A percentile compares a stretch with the other conserved stretches of the same genome.
phyloP scores from a whole-genome alignment of 495 filamentous ascomycete species.

The Lasiosphaeria miniovina region DNA sequence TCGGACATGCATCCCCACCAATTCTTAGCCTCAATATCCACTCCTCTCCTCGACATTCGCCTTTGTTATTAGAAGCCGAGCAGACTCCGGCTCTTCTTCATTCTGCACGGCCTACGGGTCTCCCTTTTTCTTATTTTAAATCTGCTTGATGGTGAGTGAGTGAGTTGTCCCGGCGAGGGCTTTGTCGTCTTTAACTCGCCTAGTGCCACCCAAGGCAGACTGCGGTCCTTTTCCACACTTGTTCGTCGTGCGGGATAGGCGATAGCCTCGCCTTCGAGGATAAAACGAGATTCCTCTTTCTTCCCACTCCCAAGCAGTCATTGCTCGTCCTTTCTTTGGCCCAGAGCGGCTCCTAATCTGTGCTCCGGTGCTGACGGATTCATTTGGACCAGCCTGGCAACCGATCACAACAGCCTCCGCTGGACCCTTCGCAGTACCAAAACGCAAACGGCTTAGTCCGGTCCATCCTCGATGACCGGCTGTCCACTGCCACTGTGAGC shows the following conservation, averaged over 20 bases:
- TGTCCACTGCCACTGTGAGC: slow-evolving; percentile 31
- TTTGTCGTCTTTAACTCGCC: not conserved
- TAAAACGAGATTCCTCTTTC: no score
- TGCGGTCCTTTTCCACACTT: no score
- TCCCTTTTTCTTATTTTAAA: not conserved
- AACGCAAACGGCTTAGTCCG: slow-evolving; percentile 41
- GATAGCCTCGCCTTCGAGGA: no score
- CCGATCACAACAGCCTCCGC: slow-evolving; percentile 54
- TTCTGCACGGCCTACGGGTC: not conserved
- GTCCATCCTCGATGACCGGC: slow-evolving; percentile 39
- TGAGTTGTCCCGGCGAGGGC: slow-evolving; percentile 4
- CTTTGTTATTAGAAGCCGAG: not conserved
- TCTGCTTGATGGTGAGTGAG: slow-evolving; percentile 25
- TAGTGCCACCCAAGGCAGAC: no score
- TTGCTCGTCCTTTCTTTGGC: not conserved
- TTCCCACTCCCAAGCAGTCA: not conserved
- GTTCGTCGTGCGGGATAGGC: no score
- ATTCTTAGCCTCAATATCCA: not conserved
- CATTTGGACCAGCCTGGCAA: slow-evolving; percentile 52
- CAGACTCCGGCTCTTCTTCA: not conserved
- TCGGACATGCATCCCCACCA: not conserved
- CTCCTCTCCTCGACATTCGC: not conserved
- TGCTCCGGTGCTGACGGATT: not conserved
- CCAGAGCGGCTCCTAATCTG: not conserved
- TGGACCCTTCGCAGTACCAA: slow-evolving; percentile 33